Conservation (phyloP, 805 yeast species). For the Vanderwaltozyma tropicalis region DNA sequence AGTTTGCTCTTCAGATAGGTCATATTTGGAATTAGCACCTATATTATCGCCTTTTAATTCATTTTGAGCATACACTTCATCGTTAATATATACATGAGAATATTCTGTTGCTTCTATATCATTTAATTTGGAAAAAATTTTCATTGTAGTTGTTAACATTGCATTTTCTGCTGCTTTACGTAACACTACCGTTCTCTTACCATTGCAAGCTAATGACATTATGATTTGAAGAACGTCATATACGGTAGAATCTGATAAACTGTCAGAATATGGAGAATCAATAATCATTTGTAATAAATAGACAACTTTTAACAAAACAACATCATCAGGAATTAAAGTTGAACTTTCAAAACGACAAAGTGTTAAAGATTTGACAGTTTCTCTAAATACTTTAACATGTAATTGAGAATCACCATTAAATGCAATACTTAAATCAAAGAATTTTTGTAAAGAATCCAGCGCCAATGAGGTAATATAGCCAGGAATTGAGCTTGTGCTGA, state of each 20-base stretch:
- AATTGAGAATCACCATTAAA: conserved; percentile 39
- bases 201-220: conserved; percentile 83
- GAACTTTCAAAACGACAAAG: conserved; percentile 95
- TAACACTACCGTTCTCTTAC: conserved; percentile 79
- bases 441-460: conserved; percentile 60
- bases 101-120: conserved; percentile 17
- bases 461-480: conserved; percentile 81
- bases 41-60: conserved; percentile 14
- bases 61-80: conserved; percentile 14
- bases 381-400: conserved; percentile 47
- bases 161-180: conserved; percentile 84
- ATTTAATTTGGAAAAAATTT: conserved; percentile 52
- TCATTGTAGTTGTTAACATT: conserved; percentile 55
- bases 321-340: conserved; percentile 86
- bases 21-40: conserved; percentile 5
- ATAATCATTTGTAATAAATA: conserved; percentile 60
- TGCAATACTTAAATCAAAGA: conserved; percentile 63
- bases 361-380: conserved; percentile 50
- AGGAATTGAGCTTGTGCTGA: conserved; percentile 75
- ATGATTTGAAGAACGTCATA: conserved; percentile 88
- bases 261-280: conserved; percentile 49
- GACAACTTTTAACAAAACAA: conserved; percentile 75
- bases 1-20: neutral
- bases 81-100: conserved; percentile 11
- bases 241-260: conserved; percentile 71